Base-by-base conservation (phyloP, 2,329 filamentous ascomycete genomes). In the Penicillium oxalicum region DNA sequence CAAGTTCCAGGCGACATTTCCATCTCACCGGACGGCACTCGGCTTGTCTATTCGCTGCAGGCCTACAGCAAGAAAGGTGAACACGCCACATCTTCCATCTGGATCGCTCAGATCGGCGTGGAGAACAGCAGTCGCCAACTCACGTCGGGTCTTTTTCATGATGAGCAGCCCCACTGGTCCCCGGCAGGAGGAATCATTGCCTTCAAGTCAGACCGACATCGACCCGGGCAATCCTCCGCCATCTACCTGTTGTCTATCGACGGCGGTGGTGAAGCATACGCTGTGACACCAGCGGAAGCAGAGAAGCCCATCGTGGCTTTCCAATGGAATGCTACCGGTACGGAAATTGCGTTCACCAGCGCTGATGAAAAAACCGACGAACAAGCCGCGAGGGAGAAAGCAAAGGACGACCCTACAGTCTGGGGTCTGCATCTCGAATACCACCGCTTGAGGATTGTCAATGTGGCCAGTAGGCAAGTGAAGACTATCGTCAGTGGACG, bases 141-240 rank as follows among this genome's bases (percentile, higher is more conserved):
- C 38, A 53, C 51, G 7, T 42, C 29, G 13, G 48, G 51, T 39
- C 38, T 48, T 28, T 53, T 51, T 34, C 50, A 48, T 40, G 48
- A 53, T 28, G 39, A 53, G 24, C 45, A 36, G 27, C 48, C 53
- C 26, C 13, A 42, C 36, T 57, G 50, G 54, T 45, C 43, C n/a
- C 54, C 54, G 11, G 53, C 55, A 24, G 47, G 49, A 27, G 47
- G 40, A 6, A 27, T 47, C 27, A 37, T 57, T 11, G 54, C 48
- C 7, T 55, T 53, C 45, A 33, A 47, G 13, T 53, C 51, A 18
- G 51, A 53, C 28, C 51, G 51, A n/a, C 48, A 41, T 18, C 41
- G 13, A 29, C 45, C 48, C 9, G 48, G 48, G 34, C 12, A 32
- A n/a, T 46, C 43, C 35, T 53, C 41, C 13, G 36, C 36, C 11